These are phyloP conservation scores for Millerago galiae DNA, from an alignment of 805 yeast species.

Conservation along the genomic window DNA sequence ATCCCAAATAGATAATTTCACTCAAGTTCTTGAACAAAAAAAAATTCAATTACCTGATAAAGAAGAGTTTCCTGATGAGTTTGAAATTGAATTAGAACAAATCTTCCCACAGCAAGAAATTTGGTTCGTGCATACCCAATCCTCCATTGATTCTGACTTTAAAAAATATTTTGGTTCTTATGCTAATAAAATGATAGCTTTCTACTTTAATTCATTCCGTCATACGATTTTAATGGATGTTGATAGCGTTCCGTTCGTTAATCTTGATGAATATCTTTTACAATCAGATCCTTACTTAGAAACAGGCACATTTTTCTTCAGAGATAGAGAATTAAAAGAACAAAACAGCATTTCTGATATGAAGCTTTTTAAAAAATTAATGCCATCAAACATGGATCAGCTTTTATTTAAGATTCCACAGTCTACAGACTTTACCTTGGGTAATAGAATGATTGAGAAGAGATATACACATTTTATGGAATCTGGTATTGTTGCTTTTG, in stretches of 20 bases:
- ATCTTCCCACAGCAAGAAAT: constrained; percentile 29
- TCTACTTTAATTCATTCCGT: constrained; percentile 41
- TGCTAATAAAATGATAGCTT: constrained; percentile 42
- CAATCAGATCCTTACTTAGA: constrained; percentile 26
- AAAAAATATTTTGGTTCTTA: constrained; percentile 28
- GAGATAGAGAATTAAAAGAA: constrained; percentile 36
- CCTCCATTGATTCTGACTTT: constrained; percentile 17
- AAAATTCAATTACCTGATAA: constrained; percentile 1
- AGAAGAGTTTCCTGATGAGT: background rate
- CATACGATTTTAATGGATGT: constrained; percentile 46
- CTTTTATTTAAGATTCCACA: constrained; percentile 30
- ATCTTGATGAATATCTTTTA: constrained; percentile 31
- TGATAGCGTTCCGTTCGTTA: constrained; percentile 40
- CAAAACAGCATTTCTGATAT: constrained; percentile 19
- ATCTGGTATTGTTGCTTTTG: constrained; percentile 39
- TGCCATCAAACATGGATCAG: constrained; percentile 35
- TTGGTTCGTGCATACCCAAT: constrained; percentile 34
- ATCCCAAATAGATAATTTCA: too few relatives aligned
- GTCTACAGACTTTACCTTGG: constrained; percentile 28
- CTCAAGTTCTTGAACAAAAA: constrained; percentile 10
- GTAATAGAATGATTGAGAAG: constrained; percentile 33
- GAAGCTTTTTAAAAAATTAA: constrained; percentile 35
- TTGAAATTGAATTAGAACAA: constrained; percentile 5
- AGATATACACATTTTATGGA: constrained; percentile 37
- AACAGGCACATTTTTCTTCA: constrained; percentile 36